A percentile compares a stretch with the other conserved stretches of the same genome.
Evolutionary conservation across 148 eudicot genomes (phyloP).

Genomic region (Rhododendron williamsianum): DNA sequence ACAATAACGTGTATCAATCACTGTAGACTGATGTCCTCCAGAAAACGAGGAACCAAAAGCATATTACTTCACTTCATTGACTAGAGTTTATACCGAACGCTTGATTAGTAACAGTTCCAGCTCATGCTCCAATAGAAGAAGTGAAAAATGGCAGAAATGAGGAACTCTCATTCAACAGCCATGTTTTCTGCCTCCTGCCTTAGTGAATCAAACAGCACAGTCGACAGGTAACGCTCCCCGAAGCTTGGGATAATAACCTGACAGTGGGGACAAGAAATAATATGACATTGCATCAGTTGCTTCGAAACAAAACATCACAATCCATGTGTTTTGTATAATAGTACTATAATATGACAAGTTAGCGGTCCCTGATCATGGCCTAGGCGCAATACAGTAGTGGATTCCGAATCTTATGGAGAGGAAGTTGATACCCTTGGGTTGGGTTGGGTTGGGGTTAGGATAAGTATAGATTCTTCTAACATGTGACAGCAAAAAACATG

Average conservation of each 20-base stretch:
- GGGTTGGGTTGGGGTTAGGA: background rate
- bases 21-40: background rate
- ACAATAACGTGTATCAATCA: background rate
- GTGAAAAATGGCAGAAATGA: background rate
- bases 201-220: constrained; percentile 35
- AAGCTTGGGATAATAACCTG: constrained; percentile 37
- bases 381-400: background rate
- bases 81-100: background rate
- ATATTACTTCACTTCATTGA: background rate
- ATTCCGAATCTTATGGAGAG: background rate
- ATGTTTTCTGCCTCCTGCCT: constrained; percentile 40
- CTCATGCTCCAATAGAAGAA: background rate
- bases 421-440: background rate
- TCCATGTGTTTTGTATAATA: background rate
- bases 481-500: background rate
- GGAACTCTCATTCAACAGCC: constrained; percentile 17
- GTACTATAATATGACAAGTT: background rate
- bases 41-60: background rate
- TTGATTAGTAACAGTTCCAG: background rate
- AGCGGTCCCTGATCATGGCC: background rate
- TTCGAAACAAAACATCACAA: background rate
- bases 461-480: background rate
- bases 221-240: constrained; percentile 44
- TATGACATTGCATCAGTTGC: background rate
- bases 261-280: background rate